phyloP scores from a whole-genome alignment of 148 eudicot genomes.

The Persicaria tinctoria region DNA sequence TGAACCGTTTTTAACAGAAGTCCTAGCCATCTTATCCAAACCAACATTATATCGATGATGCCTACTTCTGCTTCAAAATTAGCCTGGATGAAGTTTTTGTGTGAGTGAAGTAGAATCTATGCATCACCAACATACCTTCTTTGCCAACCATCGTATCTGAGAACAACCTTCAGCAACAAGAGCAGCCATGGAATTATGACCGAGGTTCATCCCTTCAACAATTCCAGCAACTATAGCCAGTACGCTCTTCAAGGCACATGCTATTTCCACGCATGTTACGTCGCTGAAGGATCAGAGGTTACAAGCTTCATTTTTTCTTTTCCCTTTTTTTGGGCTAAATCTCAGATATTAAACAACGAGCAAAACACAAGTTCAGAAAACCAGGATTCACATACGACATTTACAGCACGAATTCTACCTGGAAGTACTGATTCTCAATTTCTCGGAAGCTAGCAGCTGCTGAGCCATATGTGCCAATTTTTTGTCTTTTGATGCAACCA shows the following conservation, averaged over 20 bases:
- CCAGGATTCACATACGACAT: background rate
- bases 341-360: background rate
- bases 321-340: background rate
- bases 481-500: conserved; percentile 91
- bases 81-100: background rate
- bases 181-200: conserved; percentile 98
- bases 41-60: too few relatives aligned
- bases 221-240: conserved; percentile 96
- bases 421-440: conserved; percentile 79
- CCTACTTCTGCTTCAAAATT: background rate
- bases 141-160: conserved; percentile 92
- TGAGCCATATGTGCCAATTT: conserved; percentile 77
- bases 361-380: background rate
- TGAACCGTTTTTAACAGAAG: background rate
- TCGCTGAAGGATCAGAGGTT: conserved; percentile 74
- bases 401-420: conserved; percentile 34
- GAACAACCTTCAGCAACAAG: conserved; percentile 96
- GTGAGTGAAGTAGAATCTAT: background rate
- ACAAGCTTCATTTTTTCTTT: conserved; percentile 25
- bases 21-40: background rate
- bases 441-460: conserved; percentile 83
- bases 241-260: conserved; percentile 91
- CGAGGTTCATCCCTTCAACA: conserved; percentile 89
- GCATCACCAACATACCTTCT: conserved; percentile 45
- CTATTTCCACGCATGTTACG: conserved; percentile 99